Percentiles rank a stretch among this genome's conserved stretches.
phyloP scores from a whole-genome alignment of 2,329 filamentous ascomycete species.

The Tothia fuscella region DNA sequence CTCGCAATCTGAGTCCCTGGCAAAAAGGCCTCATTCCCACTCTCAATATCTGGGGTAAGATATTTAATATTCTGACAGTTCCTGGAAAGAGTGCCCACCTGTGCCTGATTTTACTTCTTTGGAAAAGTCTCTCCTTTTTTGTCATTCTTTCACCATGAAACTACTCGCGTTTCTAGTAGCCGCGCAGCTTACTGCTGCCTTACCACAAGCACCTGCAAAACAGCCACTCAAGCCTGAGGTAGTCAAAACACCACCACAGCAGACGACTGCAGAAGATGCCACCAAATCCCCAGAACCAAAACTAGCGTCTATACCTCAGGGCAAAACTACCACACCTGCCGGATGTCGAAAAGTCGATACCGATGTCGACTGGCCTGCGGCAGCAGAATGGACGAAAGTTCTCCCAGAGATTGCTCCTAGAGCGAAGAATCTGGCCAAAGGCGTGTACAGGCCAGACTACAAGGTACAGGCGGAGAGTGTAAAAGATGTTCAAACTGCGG shows the following conservation, averaged over 20 bases:
- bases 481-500: slow-evolving; percentile 7
- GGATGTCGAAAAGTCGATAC: background rate
- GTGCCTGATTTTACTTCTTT: too few relatives aligned
- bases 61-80: too few relatives aligned
- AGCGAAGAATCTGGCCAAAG: background rate
- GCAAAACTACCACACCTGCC: background rate
- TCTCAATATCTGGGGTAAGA: too few relatives aligned
- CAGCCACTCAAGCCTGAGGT: too few relatives aligned
- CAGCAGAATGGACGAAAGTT: background rate
- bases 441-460: slow-evolving; percentile 14
- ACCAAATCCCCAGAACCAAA: background rate
- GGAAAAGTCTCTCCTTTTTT: too few relatives aligned
- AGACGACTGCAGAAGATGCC: too few relatives aligned
- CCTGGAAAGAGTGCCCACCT: too few relatives aligned
- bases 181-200: background rate
- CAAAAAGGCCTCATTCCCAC: too few relatives aligned
- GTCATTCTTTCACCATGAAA: background rate
- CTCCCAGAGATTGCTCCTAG: background rate
- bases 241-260: too few relatives aligned
- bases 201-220: too few relatives aligned
- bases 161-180: background rate
- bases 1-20: too few relatives aligned
- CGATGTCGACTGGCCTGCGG: slow-evolving; percentile 3
- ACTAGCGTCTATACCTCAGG: background rate
- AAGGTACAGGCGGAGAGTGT: background rate